Evolutionary conservation across 176 grass and related monocot species (phyloP), one percentile per base, ranked within the genome.

Genomic region (Phyllostachys edulis): DNA sequence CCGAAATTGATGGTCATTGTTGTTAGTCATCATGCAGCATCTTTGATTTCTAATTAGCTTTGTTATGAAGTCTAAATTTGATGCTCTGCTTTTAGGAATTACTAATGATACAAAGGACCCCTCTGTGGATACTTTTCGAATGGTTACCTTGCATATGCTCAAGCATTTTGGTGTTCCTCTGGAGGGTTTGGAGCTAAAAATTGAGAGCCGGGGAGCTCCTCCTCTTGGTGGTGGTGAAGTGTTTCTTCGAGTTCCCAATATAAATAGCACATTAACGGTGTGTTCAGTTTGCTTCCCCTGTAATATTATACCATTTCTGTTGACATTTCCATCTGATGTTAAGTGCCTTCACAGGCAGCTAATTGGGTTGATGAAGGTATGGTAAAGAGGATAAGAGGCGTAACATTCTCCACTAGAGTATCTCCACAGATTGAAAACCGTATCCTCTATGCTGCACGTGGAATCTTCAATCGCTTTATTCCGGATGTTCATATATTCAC

Each of bases 331-430:
- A 56, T 71, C 65, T 90, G 72, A 92, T 67, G 21, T 56, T 55
- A 87, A 77, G 24, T 51, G 32, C 29, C 60, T 80, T 67, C 27
- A n/a, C 82, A 95, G 96, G 91, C 89, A 45, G 65, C 86, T 17
- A 81, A 92, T 76, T 98, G 96, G 96, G 76, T 87, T 47, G 96
- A 98, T 49, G 91, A 98, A 86, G 93, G 96, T 63, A 93, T 95
- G 96, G 87, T 98, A 24, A 95, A 95, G 82, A 95, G 91, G 84
- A 98, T 98, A 84, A 93, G 96, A 82, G 96, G 96, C 45, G 77
- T 95, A 41, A 77, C 96, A 70, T 95, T 95, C 57, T 87, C 96
- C 17, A 95, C 89, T n/a, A 83, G 67, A 65, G 91, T 98, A 49
- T 92, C 96, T 37, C 80, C 96, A 29, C 87, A 98, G 70, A 88